Conservation (phyloP, 257 asterid species). For the Solanum paucissectum region DNA sequence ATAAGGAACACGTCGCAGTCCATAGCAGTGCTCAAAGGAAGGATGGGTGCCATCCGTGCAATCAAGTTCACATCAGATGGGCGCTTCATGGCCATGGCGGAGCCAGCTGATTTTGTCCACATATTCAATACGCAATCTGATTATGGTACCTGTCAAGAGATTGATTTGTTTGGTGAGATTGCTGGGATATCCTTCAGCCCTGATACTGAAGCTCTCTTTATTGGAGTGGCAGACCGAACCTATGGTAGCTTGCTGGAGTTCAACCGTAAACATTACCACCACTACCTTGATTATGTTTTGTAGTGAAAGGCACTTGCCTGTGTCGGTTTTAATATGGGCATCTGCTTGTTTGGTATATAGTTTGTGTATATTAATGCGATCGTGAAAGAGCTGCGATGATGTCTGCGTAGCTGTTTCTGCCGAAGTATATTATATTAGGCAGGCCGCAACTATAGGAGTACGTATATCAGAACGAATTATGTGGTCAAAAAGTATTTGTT, state of each 20-base stretch:
- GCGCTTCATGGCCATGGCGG: conserved; percentile 83
- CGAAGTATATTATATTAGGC: background rate
- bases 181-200: conserved; percentile 74
- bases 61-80: conserved; percentile 58
- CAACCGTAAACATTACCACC: conserved; percentile 22
- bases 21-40: conserved; percentile 46
- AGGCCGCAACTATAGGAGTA: background rate
- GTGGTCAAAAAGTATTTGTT: background rate
- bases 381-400: background rate
- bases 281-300: conserved; percentile 30
- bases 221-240: conserved; percentile 64
- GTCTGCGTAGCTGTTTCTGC: background rate
- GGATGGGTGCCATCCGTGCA: conserved; percentile 68
- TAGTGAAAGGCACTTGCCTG: background rate
- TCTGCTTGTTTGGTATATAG: background rate
- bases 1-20: conserved; percentile 59
- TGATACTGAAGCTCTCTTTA: conserved; percentile 55
- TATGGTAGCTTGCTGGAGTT: conserved; percentile 75
- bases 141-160: conserved; percentile 45
- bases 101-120: conserved; percentile 80
- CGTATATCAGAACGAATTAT: background rate
- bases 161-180: conserved; percentile 72
- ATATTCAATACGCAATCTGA: conserved; percentile 39
- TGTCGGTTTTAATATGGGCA: background rate
- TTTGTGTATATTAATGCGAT: background rate